Evolutionary conservation across 2,329 filamentous ascomycete genomes (phyloP).

Genomic region (Curvularia verruculosa): DNA sequence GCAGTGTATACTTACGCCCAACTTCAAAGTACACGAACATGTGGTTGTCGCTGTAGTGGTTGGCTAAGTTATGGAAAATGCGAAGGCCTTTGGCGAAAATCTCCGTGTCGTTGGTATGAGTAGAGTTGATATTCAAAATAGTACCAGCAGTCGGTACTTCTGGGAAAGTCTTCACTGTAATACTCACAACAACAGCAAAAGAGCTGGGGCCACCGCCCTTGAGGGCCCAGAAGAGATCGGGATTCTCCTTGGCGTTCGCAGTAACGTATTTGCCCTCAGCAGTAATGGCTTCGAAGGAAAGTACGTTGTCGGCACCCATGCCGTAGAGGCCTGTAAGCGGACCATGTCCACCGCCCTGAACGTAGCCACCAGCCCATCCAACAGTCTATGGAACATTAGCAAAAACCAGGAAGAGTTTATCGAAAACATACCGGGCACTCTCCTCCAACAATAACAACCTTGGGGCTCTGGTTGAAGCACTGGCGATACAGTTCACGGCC

Average conservation of each 20-base stretch:
- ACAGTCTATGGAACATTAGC: constrained; percentile 37
- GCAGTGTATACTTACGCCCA: constrained; percentile 8
- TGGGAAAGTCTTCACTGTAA: constrained; percentile 45
- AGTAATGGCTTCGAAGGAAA: constrained; percentile 49
- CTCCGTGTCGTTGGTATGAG: constrained; percentile 41
- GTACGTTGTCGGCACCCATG: constrained; percentile 48
- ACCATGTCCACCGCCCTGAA: constrained; percentile 53
- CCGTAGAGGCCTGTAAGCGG: constrained; percentile 48
- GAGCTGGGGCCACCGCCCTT: constrained; percentile 43
- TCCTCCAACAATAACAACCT: constrained; percentile 46
- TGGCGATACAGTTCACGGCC: constrained; percentile 42
- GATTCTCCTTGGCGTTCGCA: constrained; percentile 39
- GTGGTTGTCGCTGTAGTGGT: constrained; percentile 41
- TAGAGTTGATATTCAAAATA: constrained; percentile 45
- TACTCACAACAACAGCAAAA: constrained; percentile 39
- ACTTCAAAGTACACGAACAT: constrained; percentile 48
- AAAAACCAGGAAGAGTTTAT: background rate
- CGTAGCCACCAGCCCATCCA: constrained; percentile 52
- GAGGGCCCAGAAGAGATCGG: constrained; percentile 49
- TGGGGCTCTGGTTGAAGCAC: constrained; percentile 38
- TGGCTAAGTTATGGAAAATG: constrained; percentile 45
- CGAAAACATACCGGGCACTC: constrained; percentile 41
- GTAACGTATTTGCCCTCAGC: constrained; percentile 45
- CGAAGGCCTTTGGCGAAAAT: constrained; percentile 37
- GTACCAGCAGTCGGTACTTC: constrained; percentile 43